A percentile compares a stretch with the other conserved stretches of the same genome.
Conservation (phyloP, 345 rosid species). For the Hypericum perforatum region DNA sequence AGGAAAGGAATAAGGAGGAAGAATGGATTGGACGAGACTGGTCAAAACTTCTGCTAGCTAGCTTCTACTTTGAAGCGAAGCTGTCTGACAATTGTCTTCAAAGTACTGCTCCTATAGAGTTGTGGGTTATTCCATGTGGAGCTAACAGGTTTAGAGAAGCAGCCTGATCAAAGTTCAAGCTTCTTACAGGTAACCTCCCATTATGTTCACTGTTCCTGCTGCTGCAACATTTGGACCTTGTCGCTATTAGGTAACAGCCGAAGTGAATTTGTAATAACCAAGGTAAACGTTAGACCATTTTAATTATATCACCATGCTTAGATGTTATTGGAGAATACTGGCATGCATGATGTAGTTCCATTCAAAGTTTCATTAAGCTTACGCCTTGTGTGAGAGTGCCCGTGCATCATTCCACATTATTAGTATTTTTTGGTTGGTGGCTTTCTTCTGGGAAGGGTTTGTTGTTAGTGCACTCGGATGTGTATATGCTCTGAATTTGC, state of each 20-base stretch:
- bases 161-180: slow-evolving; percentile 49
- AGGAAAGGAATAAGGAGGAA: too few relatives aligned
- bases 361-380: too few relatives aligned
- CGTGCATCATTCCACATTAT: too few relatives aligned
- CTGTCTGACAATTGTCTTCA: slow-evolving; percentile 18
- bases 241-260: too few relatives aligned
- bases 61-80: slow-evolving; percentile 38
- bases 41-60: slow-evolving; percentile 2
- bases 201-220: background rate
- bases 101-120: slow-evolving; percentile 23
- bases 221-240: too few relatives aligned
- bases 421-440: slow-evolving; percentile 63
- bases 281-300: too few relatives aligned
- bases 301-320: too few relatives aligned
- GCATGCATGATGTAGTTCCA: too few relatives aligned
- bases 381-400: too few relatives aligned
- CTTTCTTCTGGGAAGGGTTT: slow-evolving; percentile 75
- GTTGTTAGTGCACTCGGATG: slow-evolving; percentile 89
- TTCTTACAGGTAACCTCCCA: slow-evolving; percentile 42
- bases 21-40: too few relatives aligned
- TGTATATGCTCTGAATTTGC: slow-evolving; percentile 38
- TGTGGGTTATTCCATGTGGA: slow-evolving; percentile 33
- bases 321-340: too few relatives aligned
- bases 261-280: too few relatives aligned
- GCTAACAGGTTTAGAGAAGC: slow-evolving; percentile 33